These are phyloP conservation scores for Tulasnella sp. DNA, from an alignment of 768 basidiomycete species.

Conservation along the genomic window DNA sequence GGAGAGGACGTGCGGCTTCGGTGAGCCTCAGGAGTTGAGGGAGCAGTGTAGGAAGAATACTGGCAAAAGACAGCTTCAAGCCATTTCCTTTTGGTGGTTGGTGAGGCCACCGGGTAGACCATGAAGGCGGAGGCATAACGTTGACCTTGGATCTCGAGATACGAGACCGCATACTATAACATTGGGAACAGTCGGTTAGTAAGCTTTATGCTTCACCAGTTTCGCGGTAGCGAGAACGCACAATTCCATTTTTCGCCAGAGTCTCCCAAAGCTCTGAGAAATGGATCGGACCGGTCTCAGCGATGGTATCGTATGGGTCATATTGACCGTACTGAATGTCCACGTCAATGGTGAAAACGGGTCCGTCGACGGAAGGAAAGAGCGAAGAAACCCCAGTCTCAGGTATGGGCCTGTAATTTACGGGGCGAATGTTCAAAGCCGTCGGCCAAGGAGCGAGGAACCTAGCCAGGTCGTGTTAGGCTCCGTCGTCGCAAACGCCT, in stretches of 20 bases:
- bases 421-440: not conserved
- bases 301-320: not conserved
- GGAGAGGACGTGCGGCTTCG: not conserved
- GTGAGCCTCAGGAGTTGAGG: not conserved
- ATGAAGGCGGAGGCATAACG: not conserved
- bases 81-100: not conserved
- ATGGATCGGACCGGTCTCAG: not conserved
- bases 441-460: not conserved
- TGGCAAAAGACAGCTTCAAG: not conserved
- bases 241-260: not conserved
- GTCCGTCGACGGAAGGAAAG: not conserved
- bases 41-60: not conserved
- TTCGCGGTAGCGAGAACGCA: too few species aligned
- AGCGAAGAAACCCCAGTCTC: not conserved
- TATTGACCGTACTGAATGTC: not conserved
- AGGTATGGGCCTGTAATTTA: not conserved
- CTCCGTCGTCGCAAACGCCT: too few species aligned
- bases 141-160: not conserved
- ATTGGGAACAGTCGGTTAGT: not conserved
- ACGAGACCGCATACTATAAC: not conserved
- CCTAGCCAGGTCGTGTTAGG: not conserved
- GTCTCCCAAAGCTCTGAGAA: conserved; percentile 1
- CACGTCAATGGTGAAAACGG: not conserved
- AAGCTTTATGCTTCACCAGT: too few species aligned
- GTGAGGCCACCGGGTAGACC: not conserved